Evolutionary conservation across 805 yeast species (phyloP).

Genomic region (Kluyveromyces wickerhamii): DNA sequence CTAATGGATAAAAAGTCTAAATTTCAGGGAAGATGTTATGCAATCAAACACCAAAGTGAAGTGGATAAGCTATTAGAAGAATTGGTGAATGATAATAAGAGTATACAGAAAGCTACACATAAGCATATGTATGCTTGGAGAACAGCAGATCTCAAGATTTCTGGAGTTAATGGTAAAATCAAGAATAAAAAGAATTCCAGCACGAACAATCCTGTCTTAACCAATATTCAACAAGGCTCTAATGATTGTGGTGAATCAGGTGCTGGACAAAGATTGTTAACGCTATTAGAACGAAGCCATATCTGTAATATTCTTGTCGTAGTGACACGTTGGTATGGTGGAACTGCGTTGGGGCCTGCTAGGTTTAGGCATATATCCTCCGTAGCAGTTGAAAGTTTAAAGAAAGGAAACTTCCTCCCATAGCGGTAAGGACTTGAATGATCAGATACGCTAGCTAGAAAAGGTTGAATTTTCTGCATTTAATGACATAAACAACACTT

Average conservation of each 20-base stretch:
- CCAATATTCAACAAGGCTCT: slow-evolving; percentile 44
- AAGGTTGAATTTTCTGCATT: no score
- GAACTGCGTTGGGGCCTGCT: slow-evolving; percentile 61
- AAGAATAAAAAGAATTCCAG: slow-evolving; percentile 9
- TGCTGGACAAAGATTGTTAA: slow-evolving; percentile 55
- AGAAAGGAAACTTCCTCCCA: slow-evolving; percentile 29
- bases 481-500: no score
- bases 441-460: no score
- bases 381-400: slow-evolving; percentile 45
- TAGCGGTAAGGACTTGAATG: no score
- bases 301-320: slow-evolving; percentile 52
- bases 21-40: slow-evolving; percentile 56
- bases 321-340: slow-evolving; percentile 80
- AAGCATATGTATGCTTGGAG: slow-evolving; percentile 73
- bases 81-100: slow-evolving; percentile 39
- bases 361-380: slow-evolving; percentile 61
- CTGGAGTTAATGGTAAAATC: neutral
- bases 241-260: slow-evolving; percentile 71
- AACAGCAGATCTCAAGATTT: slow-evolving; percentile 29
- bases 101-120: slow-evolving; percentile 54
- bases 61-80: slow-evolving; percentile 36
- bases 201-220: slow-evolving; percentile 4
- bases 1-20: slow-evolving; percentile 49
- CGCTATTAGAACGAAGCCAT: slow-evolving; percentile 42
- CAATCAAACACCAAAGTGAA: slow-evolving; percentile 33